Conservation (phyloP, 768 basidiomycete species). For the Suillus subluteus region DNA sequence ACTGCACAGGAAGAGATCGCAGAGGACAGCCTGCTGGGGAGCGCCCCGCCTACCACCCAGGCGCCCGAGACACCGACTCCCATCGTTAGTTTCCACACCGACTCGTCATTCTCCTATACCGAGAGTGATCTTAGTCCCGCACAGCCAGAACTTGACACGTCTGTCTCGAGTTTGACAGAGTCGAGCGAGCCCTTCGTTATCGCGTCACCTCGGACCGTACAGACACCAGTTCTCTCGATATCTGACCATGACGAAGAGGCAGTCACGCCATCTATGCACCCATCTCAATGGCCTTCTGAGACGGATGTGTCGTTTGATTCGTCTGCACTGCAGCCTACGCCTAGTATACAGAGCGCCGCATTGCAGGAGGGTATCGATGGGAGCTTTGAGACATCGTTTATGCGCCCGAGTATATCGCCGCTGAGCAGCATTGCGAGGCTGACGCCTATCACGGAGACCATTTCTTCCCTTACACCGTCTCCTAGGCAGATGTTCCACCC, state of each 20-base stretch:
- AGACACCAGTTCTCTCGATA: neutral
- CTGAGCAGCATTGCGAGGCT: slow-evolving; percentile 35
- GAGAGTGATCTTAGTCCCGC: slow-evolving; percentile 15
- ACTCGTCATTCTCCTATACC: slow-evolving; percentile 6
- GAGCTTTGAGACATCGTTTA: slow-evolving; percentile 76
- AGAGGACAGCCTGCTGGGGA: slow-evolving; percentile 6
- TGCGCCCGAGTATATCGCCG: slow-evolving; percentile 60
- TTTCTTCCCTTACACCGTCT: slow-evolving; percentile 26
- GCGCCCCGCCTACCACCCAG: neutral
- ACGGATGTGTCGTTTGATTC: slow-evolving; percentile 78
- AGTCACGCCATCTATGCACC: slow-evolving; percentile 43
- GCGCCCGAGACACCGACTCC: neutral
- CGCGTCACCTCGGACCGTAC: slow-evolving; percentile 33
- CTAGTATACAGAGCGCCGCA: slow-evolving; percentile 52
- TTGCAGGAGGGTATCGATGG: slow-evolving; percentile 63
- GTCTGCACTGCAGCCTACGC: slow-evolving; percentile 72
- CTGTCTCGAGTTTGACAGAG: slow-evolving; percentile 45
- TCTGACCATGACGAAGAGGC: slow-evolving; percentile 19
- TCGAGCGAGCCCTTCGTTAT: slow-evolving; percentile 39
- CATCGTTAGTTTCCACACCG: neutral
- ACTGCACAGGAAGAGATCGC: slow-evolving; percentile 3
- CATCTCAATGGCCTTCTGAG: slow-evolving; percentile 61
- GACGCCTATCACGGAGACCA: slow-evolving; percentile 39
- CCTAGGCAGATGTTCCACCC: slow-evolving; percentile 23
- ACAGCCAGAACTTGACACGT: slow-evolving; percentile 17